Percentiles rank a stretch among this genome's conserved stretches.
Conservation (phyloP, 495 filamentous ascomycete species). For the Aspergillus nanangensis region DNA sequence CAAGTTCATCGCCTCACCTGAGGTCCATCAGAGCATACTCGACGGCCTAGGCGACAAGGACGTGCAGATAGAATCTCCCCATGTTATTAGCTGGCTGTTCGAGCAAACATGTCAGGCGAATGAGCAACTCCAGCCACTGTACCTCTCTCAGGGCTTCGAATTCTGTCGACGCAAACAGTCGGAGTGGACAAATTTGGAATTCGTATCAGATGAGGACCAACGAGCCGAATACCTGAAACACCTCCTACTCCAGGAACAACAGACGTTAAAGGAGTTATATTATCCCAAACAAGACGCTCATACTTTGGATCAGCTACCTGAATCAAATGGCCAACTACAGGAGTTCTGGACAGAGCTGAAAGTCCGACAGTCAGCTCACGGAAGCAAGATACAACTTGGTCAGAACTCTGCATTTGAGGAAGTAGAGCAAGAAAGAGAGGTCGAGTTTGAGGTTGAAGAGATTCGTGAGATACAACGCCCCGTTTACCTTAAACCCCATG, state of each 20-base stretch:
- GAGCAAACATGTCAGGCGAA: conserved; percentile 55
- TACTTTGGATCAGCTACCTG: conserved; percentile 1
- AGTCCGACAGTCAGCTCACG: too few species aligned
- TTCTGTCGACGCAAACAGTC: conserved; percentile 41
- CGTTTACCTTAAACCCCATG: conserved; percentile 31
- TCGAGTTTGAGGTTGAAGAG: conserved; percentile 19
- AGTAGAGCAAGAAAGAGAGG: conserved; percentile 48
- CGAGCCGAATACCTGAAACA: conserved; percentile 30
- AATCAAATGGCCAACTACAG: conserved; percentile 15
- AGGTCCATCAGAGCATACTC: conserved; percentile 49
- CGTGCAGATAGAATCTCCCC: conserved; percentile 33
- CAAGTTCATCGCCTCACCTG: conserved; percentile 61
- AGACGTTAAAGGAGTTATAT: conserved; percentile 44
- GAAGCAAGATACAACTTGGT: too few species aligned
- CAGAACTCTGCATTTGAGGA: conserved; percentile 47
- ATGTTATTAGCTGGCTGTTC: conserved; percentile 58
- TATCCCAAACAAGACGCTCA: conserved; percentile 8
- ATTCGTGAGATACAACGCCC: conserved; percentile 36
- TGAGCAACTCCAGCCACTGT: conserved; percentile 52
- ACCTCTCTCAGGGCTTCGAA: conserved; percentile 52
- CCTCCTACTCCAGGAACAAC: conserved; percentile 35
- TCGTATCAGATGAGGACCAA: conserved; percentile 23
- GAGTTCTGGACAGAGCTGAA: too few species aligned
- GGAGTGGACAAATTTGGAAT: conserved; percentile 19
- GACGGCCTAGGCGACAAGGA: conserved; percentile 11